phyloP scores from a whole-genome alignment of 441 rosid genomes.

The Gossypium trilobum region DNA sequence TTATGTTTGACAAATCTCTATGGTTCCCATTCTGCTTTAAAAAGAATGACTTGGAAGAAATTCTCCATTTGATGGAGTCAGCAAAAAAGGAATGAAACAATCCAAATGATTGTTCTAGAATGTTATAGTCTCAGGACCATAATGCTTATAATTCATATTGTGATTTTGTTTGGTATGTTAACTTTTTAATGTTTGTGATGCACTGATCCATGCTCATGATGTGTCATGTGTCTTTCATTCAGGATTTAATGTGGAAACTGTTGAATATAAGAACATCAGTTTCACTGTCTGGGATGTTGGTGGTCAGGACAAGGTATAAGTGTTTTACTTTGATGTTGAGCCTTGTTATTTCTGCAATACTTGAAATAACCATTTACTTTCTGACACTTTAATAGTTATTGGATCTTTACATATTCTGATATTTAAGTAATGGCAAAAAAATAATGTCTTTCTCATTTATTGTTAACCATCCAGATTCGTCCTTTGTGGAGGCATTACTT shows the following conservation, averaged over 20 bases:
- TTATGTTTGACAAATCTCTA: background rate
- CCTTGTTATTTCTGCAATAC: background rate
- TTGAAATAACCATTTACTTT: background rate
- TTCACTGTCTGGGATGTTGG: conserved; percentile 1
- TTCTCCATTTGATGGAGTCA: background rate
- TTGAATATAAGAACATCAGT: background rate
- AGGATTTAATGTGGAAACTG: conserved; percentile 3
- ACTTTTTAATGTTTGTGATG: background rate
- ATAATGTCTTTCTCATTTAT: background rate
- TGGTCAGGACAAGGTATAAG: background rate
- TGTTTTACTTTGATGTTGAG: background rate
- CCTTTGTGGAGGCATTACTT: conserved; percentile 84
- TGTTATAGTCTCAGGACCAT: background rate
- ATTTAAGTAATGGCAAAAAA: background rate
- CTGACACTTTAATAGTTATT: background rate
- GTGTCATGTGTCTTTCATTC: background rate
- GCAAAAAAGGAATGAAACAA: background rate
- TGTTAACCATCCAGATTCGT: conserved; percentile 42
- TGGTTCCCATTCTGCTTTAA: background rate
- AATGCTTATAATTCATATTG: background rate
- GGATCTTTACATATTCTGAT: background rate
- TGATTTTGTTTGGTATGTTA: background rate
- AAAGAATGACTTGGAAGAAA: background rate
- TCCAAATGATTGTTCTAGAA: background rate
- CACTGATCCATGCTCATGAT: background rate